Percentiles rank a stretch among this genome's conserved stretches.
Evolutionary conservation across 345 rosid genomes (phyloP).

Genomic region (Dipteronia dyeriana): DNA sequence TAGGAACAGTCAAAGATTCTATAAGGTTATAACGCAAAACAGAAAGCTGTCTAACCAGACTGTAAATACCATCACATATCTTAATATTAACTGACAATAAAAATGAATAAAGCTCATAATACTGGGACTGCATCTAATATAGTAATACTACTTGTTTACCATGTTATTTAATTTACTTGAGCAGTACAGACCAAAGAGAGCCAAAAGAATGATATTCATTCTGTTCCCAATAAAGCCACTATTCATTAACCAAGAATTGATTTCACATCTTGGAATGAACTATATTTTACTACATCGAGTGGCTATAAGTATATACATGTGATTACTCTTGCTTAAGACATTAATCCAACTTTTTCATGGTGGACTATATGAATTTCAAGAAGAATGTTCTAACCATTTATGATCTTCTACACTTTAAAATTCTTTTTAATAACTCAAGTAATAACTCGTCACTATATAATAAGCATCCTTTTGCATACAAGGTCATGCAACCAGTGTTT

Average conservation of each 20-base stretch:
- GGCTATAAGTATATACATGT: neutral
- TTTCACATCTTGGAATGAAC: neutral
- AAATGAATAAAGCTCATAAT: neutral
- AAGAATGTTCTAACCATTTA: neutral
- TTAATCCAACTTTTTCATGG: neutral
- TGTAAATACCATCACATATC: neutral
- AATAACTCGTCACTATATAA: neutral
- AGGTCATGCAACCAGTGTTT: neutral
- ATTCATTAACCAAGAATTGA: neutral
- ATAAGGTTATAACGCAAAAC: neutral
- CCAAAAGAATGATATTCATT: neutral
- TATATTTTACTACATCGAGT: neutral
- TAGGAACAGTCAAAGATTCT: conserved; percentile 11
- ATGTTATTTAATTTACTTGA: neutral
- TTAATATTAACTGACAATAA: conserved; percentile 1
- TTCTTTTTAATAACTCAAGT: neutral
- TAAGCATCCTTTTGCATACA: neutral
- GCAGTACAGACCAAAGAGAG: neutral
- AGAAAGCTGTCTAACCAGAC: conserved; percentile 10
- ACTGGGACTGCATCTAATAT: neutral
- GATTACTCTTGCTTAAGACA: neutral
- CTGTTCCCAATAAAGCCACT: neutral
- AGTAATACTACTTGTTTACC: neutral
- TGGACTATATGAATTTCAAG: neutral
- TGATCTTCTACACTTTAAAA: no score